phyloP scores from a whole-genome alignment of 2,329 filamentous ascomycete species.

The Achaetomium macrosporum region DNA sequence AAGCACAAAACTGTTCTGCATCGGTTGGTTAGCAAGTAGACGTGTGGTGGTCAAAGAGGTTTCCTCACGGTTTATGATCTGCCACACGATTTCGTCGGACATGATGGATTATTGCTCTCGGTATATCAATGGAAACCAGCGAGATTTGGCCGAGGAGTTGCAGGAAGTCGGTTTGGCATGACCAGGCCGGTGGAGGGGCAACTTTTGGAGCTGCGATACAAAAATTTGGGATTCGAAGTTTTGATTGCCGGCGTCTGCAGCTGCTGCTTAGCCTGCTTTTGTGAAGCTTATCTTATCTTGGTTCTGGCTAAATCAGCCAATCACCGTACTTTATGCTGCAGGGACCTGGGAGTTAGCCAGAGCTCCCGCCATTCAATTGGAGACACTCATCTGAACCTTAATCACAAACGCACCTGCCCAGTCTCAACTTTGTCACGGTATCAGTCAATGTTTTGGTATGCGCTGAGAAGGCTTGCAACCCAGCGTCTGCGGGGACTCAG shows the following conservation, averaged over 20 bases:
- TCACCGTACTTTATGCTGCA: not conserved
- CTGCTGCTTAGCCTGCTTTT: too few relatives aligned
- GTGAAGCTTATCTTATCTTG: not conserved
- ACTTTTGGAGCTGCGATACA: not conserved
- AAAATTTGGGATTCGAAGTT: not conserved
- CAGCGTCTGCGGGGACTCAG: conserved; percentile 1
- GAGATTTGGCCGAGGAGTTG: not conserved
- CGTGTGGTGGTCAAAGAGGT: not conserved
- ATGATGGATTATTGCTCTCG: conserved; percentile 44
- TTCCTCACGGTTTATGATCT: conserved; percentile 69
- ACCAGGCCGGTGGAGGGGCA: not conserved
- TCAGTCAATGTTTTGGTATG: conserved; percentile 28
- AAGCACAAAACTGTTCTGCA: conserved; percentile 57
- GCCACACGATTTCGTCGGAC: conserved; percentile 98
- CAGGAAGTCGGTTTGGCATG: not conserved
- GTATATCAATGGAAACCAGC: not conserved
- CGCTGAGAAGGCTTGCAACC: conserved; percentile 18
- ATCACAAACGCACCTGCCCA: not conserved
- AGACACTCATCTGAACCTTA: too few relatives aligned
- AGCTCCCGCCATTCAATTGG: not conserved
- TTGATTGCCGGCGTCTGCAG: too few relatives aligned
- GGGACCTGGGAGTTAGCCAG: not conserved
- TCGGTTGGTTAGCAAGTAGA: conserved; percentile 60
- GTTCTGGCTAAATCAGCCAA: not conserved
- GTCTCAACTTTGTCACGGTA: not conserved